phyloP scores from a whole-genome alignment of 495 filamentous ascomycete genomes.

The Rhypophila decipiens region DNA sequence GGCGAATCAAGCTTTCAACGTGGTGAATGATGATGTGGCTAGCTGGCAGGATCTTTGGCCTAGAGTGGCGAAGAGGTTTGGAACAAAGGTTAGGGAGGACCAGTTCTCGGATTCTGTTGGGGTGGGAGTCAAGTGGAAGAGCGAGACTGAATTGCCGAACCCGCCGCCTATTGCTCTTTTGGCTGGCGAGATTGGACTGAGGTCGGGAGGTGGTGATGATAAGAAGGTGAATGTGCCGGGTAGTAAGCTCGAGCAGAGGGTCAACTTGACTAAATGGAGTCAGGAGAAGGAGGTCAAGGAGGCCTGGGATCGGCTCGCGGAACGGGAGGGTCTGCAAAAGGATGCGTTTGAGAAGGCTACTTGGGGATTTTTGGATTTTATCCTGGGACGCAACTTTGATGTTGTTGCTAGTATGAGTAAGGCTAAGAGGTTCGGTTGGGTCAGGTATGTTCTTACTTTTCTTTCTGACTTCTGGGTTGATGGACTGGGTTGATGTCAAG shows the following conservation, averaged over 20 bases:
- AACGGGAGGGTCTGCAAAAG: slow-evolving; percentile 41
- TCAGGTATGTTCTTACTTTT: slow-evolving; percentile 16
- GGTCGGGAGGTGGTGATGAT: no score
- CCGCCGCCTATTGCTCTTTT: slow-evolving; percentile 37
- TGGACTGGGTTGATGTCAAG: no score
- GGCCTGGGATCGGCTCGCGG: slow-evolving; percentile 38
- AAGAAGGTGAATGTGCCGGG: slow-evolving; percentile 17
- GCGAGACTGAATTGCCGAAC: slow-evolving; percentile 19
- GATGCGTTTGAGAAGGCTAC: slow-evolving; percentile 50
- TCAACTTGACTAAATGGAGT: slow-evolving; percentile 49
- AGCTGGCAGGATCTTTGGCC: slow-evolving; percentile 55
- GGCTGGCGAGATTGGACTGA: slow-evolving; percentile 35
- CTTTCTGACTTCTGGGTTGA: background rate
- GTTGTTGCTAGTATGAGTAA: slow-evolving; percentile 52
- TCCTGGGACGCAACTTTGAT: slow-evolving; percentile 45
- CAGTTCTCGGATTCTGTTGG: slow-evolving; percentile 40
- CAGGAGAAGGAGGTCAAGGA: slow-evolving; percentile 44
- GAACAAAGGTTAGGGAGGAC: slow-evolving; percentile 35
- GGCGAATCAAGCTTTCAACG: slow-evolving; percentile 50
- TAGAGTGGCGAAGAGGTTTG: slow-evolving; percentile 39
- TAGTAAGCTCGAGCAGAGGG: slow-evolving; percentile 34
- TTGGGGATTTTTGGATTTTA: slow-evolving; percentile 47
- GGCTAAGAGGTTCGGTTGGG: slow-evolving; percentile 46
- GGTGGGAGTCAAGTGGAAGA: no score
- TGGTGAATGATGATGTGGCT: slow-evolving; percentile 48